These are phyloP conservation scores for Geranium rotundifolium DNA, from an alignment of 345 rosid genomes.

Conservation along the genomic window DNA sequence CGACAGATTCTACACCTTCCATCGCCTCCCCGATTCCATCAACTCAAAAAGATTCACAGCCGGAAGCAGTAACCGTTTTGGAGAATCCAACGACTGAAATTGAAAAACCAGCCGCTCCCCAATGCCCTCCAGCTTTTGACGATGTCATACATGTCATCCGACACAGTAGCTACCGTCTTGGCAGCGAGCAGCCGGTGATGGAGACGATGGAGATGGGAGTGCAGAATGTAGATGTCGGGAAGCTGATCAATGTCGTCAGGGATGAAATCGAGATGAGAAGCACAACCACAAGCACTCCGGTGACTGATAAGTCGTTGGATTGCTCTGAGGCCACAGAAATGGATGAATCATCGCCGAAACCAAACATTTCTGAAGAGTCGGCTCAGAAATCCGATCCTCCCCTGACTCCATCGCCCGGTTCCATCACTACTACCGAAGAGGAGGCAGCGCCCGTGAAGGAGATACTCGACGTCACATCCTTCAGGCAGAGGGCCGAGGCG, in stretches of 20 bases:
- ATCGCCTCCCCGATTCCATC: slow-evolving; percentile 22
- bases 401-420: slow-evolving; percentile 27
- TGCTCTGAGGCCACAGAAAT: slow-evolving; percentile 27
- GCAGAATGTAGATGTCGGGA: slow-evolving; percentile 61
- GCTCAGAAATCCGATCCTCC: slow-evolving; percentile 30
- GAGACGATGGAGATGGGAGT: slow-evolving; percentile 78
- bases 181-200: slow-evolving; percentile 74
- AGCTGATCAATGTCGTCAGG: slow-evolving; percentile 58
- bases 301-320: slow-evolving; percentile 27
- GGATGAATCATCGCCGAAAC: slow-evolving; percentile 10
- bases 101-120: slow-evolving; percentile 33
- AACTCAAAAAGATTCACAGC: slow-evolving; percentile 25
- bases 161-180: slow-evolving; percentile 81
- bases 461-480: slow-evolving; percentile 68
- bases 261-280: slow-evolving; percentile 62
- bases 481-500: slow-evolving; percentile 94
- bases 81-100: slow-evolving; percentile 26
- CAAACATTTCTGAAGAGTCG: slow-evolving; percentile 32
- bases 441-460: slow-evolving; percentile 60
- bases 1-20: slow-evolving; percentile 26
- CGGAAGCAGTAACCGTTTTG: slow-evolving; percentile 28
- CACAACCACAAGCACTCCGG: slow-evolving; percentile 14
- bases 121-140: slow-evolving; percentile 55
- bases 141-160: slow-evolving; percentile 81
- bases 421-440: slow-evolving; percentile 19